These are phyloP conservation scores for Primulina tabacum DNA, from an alignment of 257 asterid genomes.

Conservation along the genomic window DNA sequence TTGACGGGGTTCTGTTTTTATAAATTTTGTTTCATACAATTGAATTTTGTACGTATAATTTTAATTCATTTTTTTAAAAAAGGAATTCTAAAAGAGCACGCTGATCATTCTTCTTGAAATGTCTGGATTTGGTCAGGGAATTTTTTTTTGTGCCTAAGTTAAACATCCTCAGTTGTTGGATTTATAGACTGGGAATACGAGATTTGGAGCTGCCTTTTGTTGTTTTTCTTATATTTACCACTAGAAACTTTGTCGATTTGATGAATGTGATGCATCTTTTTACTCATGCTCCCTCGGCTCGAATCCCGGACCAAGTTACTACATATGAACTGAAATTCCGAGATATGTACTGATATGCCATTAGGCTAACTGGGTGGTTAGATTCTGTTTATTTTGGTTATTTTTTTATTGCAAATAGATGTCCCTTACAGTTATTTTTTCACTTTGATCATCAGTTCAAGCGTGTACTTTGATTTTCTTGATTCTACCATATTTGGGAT, in stretches of 20 bases:
- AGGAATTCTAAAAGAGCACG: background rate
- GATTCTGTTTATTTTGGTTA: background rate
- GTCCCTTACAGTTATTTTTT: constrained; percentile 7
- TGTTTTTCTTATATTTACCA: background rate
- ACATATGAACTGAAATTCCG: background rate
- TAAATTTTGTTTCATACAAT: background rate
- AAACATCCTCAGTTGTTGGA: background rate
- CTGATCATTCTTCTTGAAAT: background rate
- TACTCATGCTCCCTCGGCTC: background rate
- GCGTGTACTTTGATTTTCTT: background rate
- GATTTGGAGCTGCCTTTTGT: constrained; percentile 15
- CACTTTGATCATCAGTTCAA: background rate
- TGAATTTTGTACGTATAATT: background rate
- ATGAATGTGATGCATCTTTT: background rate
- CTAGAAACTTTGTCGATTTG: background rate
- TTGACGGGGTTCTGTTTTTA: background rate
- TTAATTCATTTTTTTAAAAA: no score
- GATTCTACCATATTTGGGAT: background rate
- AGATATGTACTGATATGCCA: background rate
- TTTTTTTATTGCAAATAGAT: background rate
- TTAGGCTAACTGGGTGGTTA: background rate
- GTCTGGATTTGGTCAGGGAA: background rate
- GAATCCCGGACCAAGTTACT: background rate
- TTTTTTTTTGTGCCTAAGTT: background rate
- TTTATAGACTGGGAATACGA: background rate